phyloP scores from a whole-genome alignment of 73 alveolate genomes.

The Symbiodinium natans region DNA sequence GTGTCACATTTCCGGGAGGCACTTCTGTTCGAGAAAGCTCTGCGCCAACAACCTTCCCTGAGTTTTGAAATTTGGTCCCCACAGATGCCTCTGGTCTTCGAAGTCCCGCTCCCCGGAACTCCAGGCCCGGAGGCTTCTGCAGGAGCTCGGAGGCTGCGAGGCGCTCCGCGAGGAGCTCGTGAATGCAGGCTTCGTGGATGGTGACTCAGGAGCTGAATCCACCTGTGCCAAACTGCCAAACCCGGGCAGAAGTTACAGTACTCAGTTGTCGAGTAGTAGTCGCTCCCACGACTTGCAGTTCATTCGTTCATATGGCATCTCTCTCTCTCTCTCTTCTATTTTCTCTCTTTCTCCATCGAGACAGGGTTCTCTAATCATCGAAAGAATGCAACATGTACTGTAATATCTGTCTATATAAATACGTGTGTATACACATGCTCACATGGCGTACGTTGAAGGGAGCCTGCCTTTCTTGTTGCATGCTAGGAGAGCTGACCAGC shows the following conservation, averaged over 20 bases:
- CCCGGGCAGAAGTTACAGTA: not conserved
- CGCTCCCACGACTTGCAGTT: no score
- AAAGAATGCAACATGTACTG: no score
- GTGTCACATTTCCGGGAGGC: constrained; percentile 33
- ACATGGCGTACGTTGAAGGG: no score
- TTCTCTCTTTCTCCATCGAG: no score
- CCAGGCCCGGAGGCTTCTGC: constrained; percentile 54
- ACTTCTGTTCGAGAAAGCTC: no score
- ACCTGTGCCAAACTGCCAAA: not conserved
- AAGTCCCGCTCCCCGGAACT: not conserved
- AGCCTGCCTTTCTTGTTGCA: not conserved
- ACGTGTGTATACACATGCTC: no score
- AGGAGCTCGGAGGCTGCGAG: constrained; percentile 51
- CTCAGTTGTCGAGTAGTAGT: not conserved
- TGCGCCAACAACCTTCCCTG: no score
- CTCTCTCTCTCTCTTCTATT: no score
- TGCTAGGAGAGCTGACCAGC: constrained; percentile 17
- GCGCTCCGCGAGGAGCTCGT: constrained; percentile 40
- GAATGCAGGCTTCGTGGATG: constrained; percentile 61
- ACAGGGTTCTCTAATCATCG: no score
- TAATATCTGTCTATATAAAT: no score
- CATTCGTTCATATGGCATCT: no score
- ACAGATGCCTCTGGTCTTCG: no score
- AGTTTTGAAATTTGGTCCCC: not conserved
- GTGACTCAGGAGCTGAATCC: not conserved